Conservation (phyloP, 2,329 filamentous ascomycete species). For the Rasamsonia emersonii region DNA sequence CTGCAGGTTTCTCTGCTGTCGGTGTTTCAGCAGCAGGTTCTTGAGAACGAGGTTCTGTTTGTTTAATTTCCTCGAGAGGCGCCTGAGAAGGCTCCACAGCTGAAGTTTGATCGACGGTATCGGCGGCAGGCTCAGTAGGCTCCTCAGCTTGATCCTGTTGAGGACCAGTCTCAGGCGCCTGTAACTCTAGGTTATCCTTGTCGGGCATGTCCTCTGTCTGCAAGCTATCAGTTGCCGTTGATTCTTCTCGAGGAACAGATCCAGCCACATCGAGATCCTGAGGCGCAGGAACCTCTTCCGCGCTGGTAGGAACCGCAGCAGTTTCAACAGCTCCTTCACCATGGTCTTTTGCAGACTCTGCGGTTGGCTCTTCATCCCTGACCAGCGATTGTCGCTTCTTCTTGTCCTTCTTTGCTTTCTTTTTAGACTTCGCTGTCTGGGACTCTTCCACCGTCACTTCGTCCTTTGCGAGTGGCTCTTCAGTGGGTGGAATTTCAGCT, state of each 20-base stretch:
- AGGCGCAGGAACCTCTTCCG: too few species aligned
- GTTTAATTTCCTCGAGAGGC: not conserved
- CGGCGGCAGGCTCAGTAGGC: too few species aligned
- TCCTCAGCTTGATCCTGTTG: too few species aligned
- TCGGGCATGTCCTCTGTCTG: too few species aligned
- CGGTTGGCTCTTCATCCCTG: conserved; percentile 15
- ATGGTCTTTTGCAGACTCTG: not conserved
- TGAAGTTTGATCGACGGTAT: too few species aligned
- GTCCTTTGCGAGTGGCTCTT: not conserved
- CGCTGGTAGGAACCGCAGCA: too few species aligned
- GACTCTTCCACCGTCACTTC: conserved; percentile 1
- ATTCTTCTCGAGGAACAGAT: too few species aligned
- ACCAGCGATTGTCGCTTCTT: conserved; percentile 22
- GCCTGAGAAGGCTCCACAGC: not conserved
- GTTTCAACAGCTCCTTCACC: not conserved
- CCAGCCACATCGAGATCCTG: too few species aligned
- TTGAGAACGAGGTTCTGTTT: not conserved
- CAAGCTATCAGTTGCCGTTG: too few species aligned
- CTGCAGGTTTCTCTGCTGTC: not conserved
- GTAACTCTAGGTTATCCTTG: too few species aligned
- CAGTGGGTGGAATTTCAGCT: not conserved
- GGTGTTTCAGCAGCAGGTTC: conserved; percentile 2
- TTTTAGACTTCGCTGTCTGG: conserved; percentile 10
- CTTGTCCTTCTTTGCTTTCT: conserved; percentile 29
- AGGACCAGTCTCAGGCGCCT: too few species aligned